Evolutionary conservation across 176 grass and related monocot species (phyloP).

Genomic region (Carex cristatella): DNA sequence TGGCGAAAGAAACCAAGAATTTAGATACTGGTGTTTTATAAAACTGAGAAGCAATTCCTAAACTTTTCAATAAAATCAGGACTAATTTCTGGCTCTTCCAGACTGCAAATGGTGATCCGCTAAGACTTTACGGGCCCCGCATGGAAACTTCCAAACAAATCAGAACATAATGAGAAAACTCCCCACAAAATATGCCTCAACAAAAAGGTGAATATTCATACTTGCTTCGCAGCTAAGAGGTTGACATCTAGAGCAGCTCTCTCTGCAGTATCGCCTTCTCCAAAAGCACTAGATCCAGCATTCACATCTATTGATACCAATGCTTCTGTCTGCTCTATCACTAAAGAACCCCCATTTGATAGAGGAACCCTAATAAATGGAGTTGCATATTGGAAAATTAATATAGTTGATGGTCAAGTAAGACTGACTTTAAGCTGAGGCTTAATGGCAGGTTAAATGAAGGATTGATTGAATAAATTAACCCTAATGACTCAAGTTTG

Average conservation of each 20-base stretch:
- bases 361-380: slow-evolving; percentile 63
- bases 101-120: neutral
- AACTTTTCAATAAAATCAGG: neutral
- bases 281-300: slow-evolving; percentile 76
- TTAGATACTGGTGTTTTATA: neutral
- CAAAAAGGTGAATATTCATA: slow-evolving; percentile 36
- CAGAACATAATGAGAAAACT: neutral
- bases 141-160: neutral
- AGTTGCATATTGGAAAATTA: slow-evolving; percentile 19
- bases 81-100: no score
- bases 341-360: slow-evolving; percentile 74
- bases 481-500: neutral
- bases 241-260: slow-evolving; percentile 84
- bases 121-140: neutral
- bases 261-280: slow-evolving; percentile 73
- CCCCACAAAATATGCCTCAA: neutral
- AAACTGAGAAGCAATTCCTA: neutral
- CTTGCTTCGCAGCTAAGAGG: slow-evolving; percentile 93
- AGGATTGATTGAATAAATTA: neutral
- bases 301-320: slow-evolving; percentile 96
- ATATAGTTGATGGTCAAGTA: neutral
- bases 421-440: neutral
- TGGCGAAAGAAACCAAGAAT: neutral
- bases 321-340: slow-evolving; percentile 98
- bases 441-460: neutral